These are phyloP conservation scores for Wickerhamomyces sydowiorum DNA, from an alignment of 805 yeast genomes.

Conservation along the genomic window DNA sequence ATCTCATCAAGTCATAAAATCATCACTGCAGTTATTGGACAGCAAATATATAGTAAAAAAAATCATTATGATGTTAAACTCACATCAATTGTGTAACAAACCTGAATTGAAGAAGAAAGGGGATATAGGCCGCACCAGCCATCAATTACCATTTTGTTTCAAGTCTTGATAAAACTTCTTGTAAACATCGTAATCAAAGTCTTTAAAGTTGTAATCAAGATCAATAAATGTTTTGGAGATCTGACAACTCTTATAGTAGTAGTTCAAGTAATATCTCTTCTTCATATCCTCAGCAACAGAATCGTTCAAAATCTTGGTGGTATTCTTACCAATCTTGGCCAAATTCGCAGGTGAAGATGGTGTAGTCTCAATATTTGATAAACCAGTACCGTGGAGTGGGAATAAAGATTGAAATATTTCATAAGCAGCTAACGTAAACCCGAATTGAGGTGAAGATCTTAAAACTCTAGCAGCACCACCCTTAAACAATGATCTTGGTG, in stretches of 20 bases:
- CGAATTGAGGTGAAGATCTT: constrained; percentile 96
- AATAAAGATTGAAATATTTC: constrained; percentile 77
- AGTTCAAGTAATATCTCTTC: constrained; percentile 36
- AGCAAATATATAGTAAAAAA: neutral
- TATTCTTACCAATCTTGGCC: constrained; percentile 12
- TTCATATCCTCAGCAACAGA: constrained; percentile 36
- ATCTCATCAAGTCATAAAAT: neutral
- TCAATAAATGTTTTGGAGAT: constrained; percentile 57
- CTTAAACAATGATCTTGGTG: constrained; percentile 81
- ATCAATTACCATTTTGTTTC: constrained; percentile 8
- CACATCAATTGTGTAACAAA: no score
- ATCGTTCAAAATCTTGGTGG: constrained; percentile 10
- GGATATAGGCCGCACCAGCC: no score
- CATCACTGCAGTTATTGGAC: neutral
- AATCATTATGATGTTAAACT: no score
- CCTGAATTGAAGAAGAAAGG: no score
- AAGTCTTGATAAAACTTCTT: constrained; percentile 27
- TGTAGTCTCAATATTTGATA: constrained; percentile 18
- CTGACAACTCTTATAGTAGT: constrained; percentile 52
- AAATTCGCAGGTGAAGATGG: constrained; percentile 13
- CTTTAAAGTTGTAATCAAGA: constrained; percentile 54
- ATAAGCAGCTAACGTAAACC: constrained; percentile 95
- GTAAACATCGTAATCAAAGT: constrained; percentile 47
- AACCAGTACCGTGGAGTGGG: constrained; percentile 47
- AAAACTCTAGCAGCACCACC: constrained; percentile 94